Base-by-base conservation (phyloP, 2,329 filamentous ascomycete species). In the Cordyceps farinosa region DNA sequence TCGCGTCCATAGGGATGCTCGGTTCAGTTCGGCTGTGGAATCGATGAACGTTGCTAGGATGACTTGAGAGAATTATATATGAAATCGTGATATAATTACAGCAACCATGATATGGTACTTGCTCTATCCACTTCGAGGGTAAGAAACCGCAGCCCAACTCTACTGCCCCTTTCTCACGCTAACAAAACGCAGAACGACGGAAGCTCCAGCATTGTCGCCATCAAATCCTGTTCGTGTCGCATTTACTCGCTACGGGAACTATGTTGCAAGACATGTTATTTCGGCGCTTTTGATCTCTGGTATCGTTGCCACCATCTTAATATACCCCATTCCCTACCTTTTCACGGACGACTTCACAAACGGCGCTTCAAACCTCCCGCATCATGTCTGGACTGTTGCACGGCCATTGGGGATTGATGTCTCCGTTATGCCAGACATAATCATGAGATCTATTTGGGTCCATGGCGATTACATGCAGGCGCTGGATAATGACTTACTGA, bases 391-490 rank as follows among this genome's bases (percentile, higher is more conserved):
- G 90, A 92, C 90, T 32, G 88, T 88, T 44, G 89, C 88, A 6
- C 84, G 86, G 65, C 85, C 87, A 34, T 78, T 90, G 61, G 76
- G 83, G 42, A 83, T 84, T 54, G 78, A 79, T 61, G 75, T 76
- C 5, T 71, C 76, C 32, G 78, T 80, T 51, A 76, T 80, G 60
- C 83, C 88, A 4, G 90, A 94, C 72, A 86, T 94, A n/a, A 86
- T 90, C 62, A 90, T 94, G 85, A 88, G 90, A 67, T 90, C 90
- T 63, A 84, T 91, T 62, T 94, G 90, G 90, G 83, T 94, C 17
- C 90, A 93, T 70, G 90, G 89, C 66, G 88, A 84, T 72, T 92
- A 92, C 71, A 93, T 93, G 87, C 82, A 87, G 69, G 90, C 90
- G 11, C 80, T 94, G 42, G 80, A 90, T 56, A 80, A 81, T 58